Conservation (phyloP, 139 green algal genomes). For the Chlamydomonas incerta region DNA sequence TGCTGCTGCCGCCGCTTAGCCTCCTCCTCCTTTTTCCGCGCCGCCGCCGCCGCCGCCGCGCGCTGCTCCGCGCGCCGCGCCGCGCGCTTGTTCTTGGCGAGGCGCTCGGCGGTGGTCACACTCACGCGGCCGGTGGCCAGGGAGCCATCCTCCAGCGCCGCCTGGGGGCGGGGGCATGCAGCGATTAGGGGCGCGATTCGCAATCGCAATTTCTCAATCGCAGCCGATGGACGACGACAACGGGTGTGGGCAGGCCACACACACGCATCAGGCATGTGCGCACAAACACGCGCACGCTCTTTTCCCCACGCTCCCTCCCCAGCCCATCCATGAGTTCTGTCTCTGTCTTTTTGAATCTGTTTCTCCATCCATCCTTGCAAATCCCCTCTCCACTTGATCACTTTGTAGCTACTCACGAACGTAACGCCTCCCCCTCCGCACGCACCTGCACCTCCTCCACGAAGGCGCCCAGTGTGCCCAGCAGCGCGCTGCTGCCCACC, state of each 20-base stretch:
- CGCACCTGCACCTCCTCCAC: neutral
- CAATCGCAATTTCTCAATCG: too few relatives aligned
- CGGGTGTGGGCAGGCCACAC: too few relatives aligned
- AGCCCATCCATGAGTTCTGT: too few relatives aligned
- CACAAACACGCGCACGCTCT: too few relatives aligned
- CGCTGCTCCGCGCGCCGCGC: neutral
- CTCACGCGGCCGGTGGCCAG: neutral
- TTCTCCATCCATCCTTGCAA: too few relatives aligned
- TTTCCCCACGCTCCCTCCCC: too few relatives aligned
- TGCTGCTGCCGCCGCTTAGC: neutral
- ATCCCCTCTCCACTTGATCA: too few relatives aligned
- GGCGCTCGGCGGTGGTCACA: slow-evolving; percentile 9
- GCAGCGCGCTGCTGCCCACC: neutral
- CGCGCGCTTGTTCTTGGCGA: neutral
- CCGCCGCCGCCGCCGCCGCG: neutral
- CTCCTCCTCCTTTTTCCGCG: neutral
- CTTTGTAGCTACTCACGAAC: too few relatives aligned
- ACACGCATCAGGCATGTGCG: too few relatives aligned
- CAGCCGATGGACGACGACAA: too few relatives aligned
- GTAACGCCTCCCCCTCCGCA: neutral
- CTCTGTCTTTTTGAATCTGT: too few relatives aligned
- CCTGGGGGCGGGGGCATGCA: neutral
- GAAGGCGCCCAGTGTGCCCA: neutral
- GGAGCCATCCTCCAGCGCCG: neutral
- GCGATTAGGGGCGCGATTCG: too few relatives aligned